Base-by-base conservation (phyloP, 2,329 filamentous ascomycete species). In the Hymenotorrendiella dingleyae region DNA sequence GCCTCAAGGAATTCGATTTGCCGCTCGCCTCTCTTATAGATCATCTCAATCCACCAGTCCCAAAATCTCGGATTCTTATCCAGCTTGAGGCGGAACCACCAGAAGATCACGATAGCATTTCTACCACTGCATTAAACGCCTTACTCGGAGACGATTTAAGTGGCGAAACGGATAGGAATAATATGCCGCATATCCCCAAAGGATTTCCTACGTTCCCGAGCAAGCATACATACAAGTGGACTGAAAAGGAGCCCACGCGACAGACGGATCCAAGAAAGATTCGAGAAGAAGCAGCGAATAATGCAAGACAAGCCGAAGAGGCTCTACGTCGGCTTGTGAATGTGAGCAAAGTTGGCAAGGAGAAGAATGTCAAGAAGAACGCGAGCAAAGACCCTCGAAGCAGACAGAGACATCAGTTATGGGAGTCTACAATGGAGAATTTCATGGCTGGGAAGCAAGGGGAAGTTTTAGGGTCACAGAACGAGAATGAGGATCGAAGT, bases 151-250 rank as follows among this genome's bases (percentile, higher is more conserved):
- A 67, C 4, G 77, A 81, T 42, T 65, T 83, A 2, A 80, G 77
- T 45, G 79, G 79, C 27, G 68, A 70, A 43, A 54, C 65, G 1
- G 78, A 82, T 49, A 80, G 79, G 54, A 67, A 72, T 7, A 60
- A 66, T 10, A 74, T 73, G 53, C 43, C 60, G 19, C 80, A 78
- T 59, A 80, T 83, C 9, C 79, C 79, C 0, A 62, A 64, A 26
- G 68, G 69, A 0, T 80, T 83, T 39, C 79, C 79, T 0, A 67
- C 72, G 8, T 82, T 82, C 46, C 79, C 79, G 0, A 80, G 77
- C 57, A 75, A 74, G 34, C 78, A 82, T 54, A 82, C 78, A 3
- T 83, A 81, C 61, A 73, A 70, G 28, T 76, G 73, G 54, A 82
- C 78, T 0, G 72, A 73, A 2, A 69, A 71, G 24, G 64, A 64